Conservation (phyloP, 345 rosid species). For the Crucihimalaya himalaica region DNA sequence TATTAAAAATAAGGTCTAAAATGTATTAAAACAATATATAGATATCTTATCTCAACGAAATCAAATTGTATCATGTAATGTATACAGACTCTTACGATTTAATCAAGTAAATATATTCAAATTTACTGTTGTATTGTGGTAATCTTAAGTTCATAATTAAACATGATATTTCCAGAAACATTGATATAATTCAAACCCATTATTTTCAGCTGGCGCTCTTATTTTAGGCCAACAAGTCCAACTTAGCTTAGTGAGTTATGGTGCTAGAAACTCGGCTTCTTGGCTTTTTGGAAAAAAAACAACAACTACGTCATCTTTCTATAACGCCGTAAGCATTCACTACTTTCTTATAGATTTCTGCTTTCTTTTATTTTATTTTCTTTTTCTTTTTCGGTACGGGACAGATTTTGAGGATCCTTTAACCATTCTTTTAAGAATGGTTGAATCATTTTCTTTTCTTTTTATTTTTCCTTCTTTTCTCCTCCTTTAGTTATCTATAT, state of each 20-base stretch:
- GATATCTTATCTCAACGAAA: no score
- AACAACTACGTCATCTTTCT: conserved; percentile 30
- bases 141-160: no score
- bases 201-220: neutral
- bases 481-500: conserved; percentile 30
- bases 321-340: conserved; percentile 37
- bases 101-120: no score
- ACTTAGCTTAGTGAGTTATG: conserved; percentile 15
- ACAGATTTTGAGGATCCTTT: conserved; percentile 44
- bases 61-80: no score
- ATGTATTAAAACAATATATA: no score
- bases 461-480: neutral
- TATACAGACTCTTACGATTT: no score
- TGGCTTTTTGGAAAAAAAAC: neutral
- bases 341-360: conserved; percentile 34
- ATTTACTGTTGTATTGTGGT: no score
- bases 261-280: conserved; percentile 13
- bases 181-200: neutral
- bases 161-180: no score
- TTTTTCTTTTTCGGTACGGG: conserved; percentile 35
- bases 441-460: conserved; percentile 12
- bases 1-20: no score
- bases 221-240: neutral
- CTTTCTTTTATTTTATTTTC: neutral
- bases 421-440: conserved; percentile 37